Evolutionary conservation across 148 eudicot species (phyloP), one percentile per base, ranked within the genome.

Genomic region (Chenopodium album): DNA sequence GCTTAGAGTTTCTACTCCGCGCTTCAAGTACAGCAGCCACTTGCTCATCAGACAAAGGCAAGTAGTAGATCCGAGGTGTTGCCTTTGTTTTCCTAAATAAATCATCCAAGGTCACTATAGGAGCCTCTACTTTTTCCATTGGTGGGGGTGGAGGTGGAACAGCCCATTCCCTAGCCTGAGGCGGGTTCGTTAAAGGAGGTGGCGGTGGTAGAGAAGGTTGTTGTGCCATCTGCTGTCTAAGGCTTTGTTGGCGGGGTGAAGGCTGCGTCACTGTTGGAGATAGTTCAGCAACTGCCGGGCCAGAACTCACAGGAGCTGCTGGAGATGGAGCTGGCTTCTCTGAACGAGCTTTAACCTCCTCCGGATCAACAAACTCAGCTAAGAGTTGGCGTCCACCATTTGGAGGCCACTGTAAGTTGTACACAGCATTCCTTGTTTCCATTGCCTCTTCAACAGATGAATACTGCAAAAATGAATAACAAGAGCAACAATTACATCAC

Each of bases 391-490:
- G 92, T 0, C 99, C 99, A 11, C 99, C 99, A 73, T 96, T 92
- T 63, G 93, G 85, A 70, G 99, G 99, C 99, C 99, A 96, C 79
- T 94, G 95, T 66, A 96, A 81, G 84, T 96, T 92, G 88, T 90
- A 94, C 7, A 96, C 89, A 78, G 95, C 91, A 70, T 94, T 91
- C 46, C 99, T 90, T 19, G 99, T 96, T 84, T 88, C 94, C 77
- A 86, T 80, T 72, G 99, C 99, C 87, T 96, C 99, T 86, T 96
- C 97, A 32, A 89, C 88, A 0, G 97, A 88, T 17, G 98, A 88
- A 79, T 90, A 96, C 99, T 94, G 91, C 88, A 84, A 23, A 60
- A 44, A 82, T 8, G 11, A 73, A 28, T 26, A 1, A 44, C 62
- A 81, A 22, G 71, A 72, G 78, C 34, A 52, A 52, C 7, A 69